A percentile compares a stretch with the other conserved stretches of the same genome.
Conservation (phyloP, 164 flowering plant species). For the Kalanchoe fedtschenkoi region DNA sequence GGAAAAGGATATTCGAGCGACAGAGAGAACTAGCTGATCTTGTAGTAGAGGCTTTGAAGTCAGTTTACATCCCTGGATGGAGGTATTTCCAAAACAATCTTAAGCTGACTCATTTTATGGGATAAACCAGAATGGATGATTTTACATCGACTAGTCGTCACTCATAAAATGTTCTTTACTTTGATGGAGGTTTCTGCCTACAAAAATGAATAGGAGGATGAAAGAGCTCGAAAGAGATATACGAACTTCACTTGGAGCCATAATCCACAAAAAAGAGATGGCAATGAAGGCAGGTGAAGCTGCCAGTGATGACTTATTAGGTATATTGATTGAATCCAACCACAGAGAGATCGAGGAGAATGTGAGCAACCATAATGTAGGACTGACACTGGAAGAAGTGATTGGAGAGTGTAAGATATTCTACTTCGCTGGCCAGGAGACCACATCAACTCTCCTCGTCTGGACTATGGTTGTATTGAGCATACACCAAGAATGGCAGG, state of each 20-base stretch:
- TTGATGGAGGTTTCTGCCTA: conserved; percentile 17
- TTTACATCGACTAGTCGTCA: no score
- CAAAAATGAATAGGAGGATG: conserved; percentile 15
- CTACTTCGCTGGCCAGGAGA: no score
- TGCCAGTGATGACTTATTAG: conserved; percentile 14
- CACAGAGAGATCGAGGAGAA: conserved; percentile 11
- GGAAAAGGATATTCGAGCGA: conserved; percentile 12
- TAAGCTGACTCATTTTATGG: no score
- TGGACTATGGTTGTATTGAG: no score
- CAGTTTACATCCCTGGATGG: conserved; percentile 18
- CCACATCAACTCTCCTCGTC: conserved; percentile 14
- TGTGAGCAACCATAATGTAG: conserved; percentile 9
- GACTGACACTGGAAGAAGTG: no score
- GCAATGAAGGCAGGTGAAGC: conserved; percentile 10
- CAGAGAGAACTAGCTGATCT: conserved; percentile 7
- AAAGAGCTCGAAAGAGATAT: conserved; percentile 11
- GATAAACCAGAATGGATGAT: no score
- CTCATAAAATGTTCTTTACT: no score
- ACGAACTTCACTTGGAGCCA: background rate
- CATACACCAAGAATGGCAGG: no score
- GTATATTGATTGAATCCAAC: conserved; percentile 16
- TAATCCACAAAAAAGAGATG: conserved; percentile 16
- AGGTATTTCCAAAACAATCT: no score
- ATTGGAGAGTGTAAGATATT: no score
- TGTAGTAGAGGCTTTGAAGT: background rate